Evolutionary conservation across 345 rosid species (phyloP), one percentile per base, ranked within the genome.

Genomic region (Ailanthus altissimus): DNA sequence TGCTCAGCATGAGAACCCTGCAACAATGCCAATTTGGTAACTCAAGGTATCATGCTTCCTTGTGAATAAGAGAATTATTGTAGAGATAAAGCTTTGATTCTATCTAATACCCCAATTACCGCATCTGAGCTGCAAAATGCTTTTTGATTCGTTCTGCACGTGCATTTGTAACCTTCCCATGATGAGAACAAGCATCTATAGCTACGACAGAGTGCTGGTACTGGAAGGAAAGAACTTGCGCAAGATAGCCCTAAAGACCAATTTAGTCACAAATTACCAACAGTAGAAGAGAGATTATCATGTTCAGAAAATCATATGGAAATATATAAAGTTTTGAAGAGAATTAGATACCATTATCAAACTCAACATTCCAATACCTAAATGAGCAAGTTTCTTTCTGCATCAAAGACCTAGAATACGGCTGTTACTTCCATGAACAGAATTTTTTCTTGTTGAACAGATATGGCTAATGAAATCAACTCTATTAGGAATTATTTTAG

Each of bases 141-240:
- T 93, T 93, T 85, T 82, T 93, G 65, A 95, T 93, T 49, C 96
- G 91, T 81, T 87, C 88, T 54, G 98, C 95, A 28, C 99, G 95
- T 67, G 95, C 86, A 83, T 88, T 84, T 63, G 93, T 90, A 66
- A 95, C 87, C 47, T 77, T 88, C 76, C 97, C 97, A 81, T 90
- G 98, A 85, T 91, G 97, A 85, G 94, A 82, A 80, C 84, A 88
- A 36, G 99, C 92, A 89, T 95, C 99, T 64, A 95, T 87, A 0
- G 99, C 98, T 71, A 91, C 87, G 73, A 93, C 98, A 21, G 94
- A 83, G 65, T 88, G 98, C 66, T 80, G 85, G 80, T 89, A 91
- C 72, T 94, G 91, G 80, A 92, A 92, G 59, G 97, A 90, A 81
- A 94, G 92, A 74, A 93, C 99, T 85, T 95, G 98, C 0, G 98